A percentile compares a stretch with the other conserved stretches of the same genome.
Evolutionary conservation across 2,329 filamentous ascomycete genomes (phyloP).

Genomic region (Gremmenia infestans): DNA sequence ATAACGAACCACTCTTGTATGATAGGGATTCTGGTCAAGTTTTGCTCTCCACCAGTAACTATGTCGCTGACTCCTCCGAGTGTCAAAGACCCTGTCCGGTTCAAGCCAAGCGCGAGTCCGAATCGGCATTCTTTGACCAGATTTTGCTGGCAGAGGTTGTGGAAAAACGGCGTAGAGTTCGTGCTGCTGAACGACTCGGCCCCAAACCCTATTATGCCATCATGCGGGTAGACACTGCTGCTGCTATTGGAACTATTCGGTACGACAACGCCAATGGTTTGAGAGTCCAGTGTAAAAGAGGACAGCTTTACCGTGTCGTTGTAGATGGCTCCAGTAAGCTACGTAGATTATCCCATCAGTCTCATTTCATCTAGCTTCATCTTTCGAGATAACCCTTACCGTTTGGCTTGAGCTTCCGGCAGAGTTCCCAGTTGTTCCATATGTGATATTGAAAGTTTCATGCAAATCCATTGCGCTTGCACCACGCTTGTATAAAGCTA

Average conservation of each 20-base stretch:
- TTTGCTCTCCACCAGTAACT: not conserved
- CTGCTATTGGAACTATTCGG: not conserved
- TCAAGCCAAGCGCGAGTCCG: not conserved
- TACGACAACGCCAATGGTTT: slow-evolving; percentile 1
- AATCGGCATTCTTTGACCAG: slow-evolving; percentile 4
- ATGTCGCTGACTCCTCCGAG: not conserved
- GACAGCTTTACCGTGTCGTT: slow-evolving; percentile 1
- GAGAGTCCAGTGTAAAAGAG: not conserved
- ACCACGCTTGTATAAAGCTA: slow-evolving; percentile 4
- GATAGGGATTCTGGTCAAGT: not conserved
- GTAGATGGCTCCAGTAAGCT: slow-evolving; percentile 5
- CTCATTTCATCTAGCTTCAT: not conserved
- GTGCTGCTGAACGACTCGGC: not conserved
- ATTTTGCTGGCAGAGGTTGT: slow-evolving; percentile 1
- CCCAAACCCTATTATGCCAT: slow-evolving; percentile 4
- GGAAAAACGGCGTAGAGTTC: slow-evolving; percentile 6
- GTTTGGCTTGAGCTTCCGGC: not conserved
- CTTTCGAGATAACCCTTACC: not conserved
- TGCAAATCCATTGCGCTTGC: not conserved
- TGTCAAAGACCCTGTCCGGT: not conserved
- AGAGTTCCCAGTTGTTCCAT: slow-evolving; percentile 4
- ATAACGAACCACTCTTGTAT: not conserved
- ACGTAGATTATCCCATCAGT: not conserved
- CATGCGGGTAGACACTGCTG: not conserved
- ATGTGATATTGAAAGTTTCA: slow-evolving; percentile 1